Evolutionary conservation across 352 stramenopile genomes (phyloP).

Genomic region (Blastocystis sp.): DNA sequence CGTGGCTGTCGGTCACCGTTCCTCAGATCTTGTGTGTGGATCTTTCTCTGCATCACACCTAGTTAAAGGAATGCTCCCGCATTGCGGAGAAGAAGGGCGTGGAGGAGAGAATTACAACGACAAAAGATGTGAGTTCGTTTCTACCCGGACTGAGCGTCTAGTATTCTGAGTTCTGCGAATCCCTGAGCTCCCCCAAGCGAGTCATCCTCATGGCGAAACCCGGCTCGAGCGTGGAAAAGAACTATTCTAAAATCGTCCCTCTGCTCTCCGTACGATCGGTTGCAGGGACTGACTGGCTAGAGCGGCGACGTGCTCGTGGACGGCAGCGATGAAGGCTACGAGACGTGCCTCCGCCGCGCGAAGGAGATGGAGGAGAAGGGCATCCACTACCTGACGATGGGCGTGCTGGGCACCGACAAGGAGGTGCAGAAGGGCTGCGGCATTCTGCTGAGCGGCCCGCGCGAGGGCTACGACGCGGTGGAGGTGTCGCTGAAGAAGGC

Average conservation of each 20-base stretch:
- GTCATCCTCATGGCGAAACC: constrained; percentile 96
- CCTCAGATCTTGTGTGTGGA: constrained; percentile 77
- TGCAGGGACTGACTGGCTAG: constrained; percentile 73
- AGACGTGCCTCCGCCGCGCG: constrained; percentile 88
- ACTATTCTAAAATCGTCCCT: constrained; percentile 58
- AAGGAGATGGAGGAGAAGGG: constrained; percentile 88
- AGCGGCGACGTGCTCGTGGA: constrained; percentile 95
- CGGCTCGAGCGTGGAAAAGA: constrained; percentile 89
- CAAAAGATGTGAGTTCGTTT: constrained; percentile 79
- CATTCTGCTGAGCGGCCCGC: constrained; percentile 93
- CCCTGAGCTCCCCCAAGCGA: constrained; percentile 88
- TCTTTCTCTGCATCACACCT: background rate
- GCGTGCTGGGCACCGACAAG: constrained; percentile 23
- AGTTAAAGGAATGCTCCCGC: constrained; percentile 90
- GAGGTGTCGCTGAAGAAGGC: constrained; percentile 94
- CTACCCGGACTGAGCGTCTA: background rate
- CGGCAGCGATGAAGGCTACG: constrained; percentile 97
- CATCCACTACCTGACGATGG: constrained; percentile 94
- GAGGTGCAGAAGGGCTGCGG: constrained; percentile 77
- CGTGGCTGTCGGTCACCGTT: constrained; percentile 93
- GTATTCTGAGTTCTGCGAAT: constrained; percentile 78
- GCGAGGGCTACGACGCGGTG: constrained; percentile 90
- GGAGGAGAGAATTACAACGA: constrained; percentile 81
- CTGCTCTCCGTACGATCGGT: constrained; percentile 71
- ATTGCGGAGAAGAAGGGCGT: constrained; percentile 90